phyloP scores from a whole-genome alignment of 73 alveolate genomes.

The Stentor roeselii region DNA sequence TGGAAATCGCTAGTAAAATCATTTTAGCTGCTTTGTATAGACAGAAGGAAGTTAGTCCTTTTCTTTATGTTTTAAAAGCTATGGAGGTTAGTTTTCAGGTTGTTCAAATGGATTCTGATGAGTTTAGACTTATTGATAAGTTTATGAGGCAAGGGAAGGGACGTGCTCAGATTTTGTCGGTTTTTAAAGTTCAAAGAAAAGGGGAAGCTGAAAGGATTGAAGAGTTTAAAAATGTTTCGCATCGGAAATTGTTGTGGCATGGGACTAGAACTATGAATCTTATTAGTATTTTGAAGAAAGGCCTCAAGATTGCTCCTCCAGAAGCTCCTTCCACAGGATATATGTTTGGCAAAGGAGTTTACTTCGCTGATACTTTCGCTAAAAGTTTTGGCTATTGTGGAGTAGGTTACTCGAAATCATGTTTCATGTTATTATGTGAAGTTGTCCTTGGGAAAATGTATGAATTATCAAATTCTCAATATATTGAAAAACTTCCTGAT shows the following conservation, averaged over 20 bases:
- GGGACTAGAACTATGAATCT: slow-evolving; percentile 85
- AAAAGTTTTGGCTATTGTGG: slow-evolving; percentile 75
- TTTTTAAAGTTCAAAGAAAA: slow-evolving; percentile 69
- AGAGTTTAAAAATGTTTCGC: slow-evolving; percentile 44
- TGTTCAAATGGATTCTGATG: slow-evolving; percentile 61
- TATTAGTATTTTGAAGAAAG: slow-evolving; percentile 73
- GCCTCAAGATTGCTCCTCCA: slow-evolving; percentile 89
- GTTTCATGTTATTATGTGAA: slow-evolving; percentile 77
- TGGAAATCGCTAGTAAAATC: slow-evolving; percentile 69
- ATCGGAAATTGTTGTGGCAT: slow-evolving; percentile 85
- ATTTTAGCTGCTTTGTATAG: slow-evolving; percentile 65
- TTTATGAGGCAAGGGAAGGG: slow-evolving; percentile 61
- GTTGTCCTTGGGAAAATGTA: slow-evolving; percentile 88
- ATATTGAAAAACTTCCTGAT: slow-evolving; percentile 45
- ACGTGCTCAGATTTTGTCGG: slow-evolving; percentile 49
- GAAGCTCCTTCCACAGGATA: slow-evolving; percentile 83
- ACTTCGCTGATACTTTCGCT: slow-evolving; percentile 80
- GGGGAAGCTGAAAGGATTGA: slow-evolving; percentile 73
- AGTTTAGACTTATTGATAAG: slow-evolving; percentile 60
- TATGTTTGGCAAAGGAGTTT: slow-evolving; percentile 91
- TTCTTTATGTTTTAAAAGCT: slow-evolving; percentile 57
- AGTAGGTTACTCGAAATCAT: too few species aligned
- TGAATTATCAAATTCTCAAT: slow-evolving; percentile 42
- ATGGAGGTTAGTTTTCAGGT: slow-evolving; percentile 48
- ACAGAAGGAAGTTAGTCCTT: slow-evolving; percentile 64